Percentiles rank a stretch among this genome's conserved stretches.
These are phyloP conservation scores for Fraxinus floribunda DNA, from an alignment of 305 asterid species.

Conservation along the genomic window DNA sequence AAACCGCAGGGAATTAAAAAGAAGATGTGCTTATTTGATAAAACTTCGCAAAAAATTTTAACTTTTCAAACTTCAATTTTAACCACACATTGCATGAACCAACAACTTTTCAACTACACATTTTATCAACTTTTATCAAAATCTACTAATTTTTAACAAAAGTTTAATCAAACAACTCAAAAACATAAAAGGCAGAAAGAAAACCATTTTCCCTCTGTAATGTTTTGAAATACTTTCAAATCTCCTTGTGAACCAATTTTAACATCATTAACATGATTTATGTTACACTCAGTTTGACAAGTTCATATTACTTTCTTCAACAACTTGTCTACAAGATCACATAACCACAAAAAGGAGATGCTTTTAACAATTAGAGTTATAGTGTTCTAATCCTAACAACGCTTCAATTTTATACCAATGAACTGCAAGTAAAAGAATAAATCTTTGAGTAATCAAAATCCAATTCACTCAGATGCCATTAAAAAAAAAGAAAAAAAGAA, in stretches of 20 bases:
- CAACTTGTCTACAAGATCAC: not conserved
- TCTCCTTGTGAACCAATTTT: not conserved
- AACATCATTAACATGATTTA: not conserved
- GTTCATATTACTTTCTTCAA: not conserved
- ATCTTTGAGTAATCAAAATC: not conserved
- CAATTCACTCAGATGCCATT: not conserved
- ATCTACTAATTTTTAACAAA: too few relatives aligned
- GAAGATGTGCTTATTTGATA: not conserved
- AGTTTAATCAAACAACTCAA: not conserved
- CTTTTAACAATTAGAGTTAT: not conserved
- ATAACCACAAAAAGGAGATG: not conserved
- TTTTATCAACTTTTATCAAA: too few relatives aligned
- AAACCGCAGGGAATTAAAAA: not conserved
- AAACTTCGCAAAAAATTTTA: not conserved
- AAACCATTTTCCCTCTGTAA: not conserved
- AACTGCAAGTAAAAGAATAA: not conserved
- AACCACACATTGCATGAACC: too few relatives aligned
- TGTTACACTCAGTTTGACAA: not conserved
- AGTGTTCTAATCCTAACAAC: not conserved
- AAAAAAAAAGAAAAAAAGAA: not conserved
- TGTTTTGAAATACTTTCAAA: not conserved
- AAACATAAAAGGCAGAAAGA: not conserved
- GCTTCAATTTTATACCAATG: not conserved
- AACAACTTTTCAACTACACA: too few relatives aligned
- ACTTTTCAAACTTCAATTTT: too few relatives aligned